Conservation (phyloP, 2,329 filamentous ascomycete genomes). For the Colletotrichum liriopes region DNA sequence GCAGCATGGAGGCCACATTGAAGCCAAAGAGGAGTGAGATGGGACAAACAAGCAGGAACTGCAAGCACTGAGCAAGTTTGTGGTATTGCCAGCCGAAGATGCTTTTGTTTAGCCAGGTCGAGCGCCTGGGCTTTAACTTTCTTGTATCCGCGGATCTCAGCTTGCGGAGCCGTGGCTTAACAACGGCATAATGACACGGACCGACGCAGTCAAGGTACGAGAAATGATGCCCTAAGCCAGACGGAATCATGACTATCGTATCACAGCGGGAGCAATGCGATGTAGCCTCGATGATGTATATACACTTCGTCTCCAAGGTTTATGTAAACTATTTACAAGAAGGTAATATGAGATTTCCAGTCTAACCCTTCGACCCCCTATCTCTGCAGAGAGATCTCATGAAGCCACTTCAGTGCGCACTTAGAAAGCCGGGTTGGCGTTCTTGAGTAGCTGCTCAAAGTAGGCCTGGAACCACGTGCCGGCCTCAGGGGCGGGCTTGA, state of each 20-base stretch:
- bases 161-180: not conserved
- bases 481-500: conserved; percentile 78
- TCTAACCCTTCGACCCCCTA: not conserved
- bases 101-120: not conserved
- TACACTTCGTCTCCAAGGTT: not conserved
- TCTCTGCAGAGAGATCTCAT: not conserved
- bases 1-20: not conserved
- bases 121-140: not conserved
- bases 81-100: not conserved
- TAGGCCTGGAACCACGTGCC: conserved; percentile 78
- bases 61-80: not conserved
- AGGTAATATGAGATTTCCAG: not conserved
- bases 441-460: conserved; percentile 70
- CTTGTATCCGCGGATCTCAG: not conserved
- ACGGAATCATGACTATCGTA: not conserved
- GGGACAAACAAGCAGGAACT: not conserved
- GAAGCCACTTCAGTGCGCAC: not conserved
- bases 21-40: not conserved
- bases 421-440: conserved; percentile 68
- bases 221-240: too few relatives aligned
- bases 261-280: not conserved
- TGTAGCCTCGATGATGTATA: not conserved
- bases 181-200: not conserved
- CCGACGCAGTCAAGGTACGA: not conserved
- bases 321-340: conserved; percentile 16